These are phyloP conservation scores for Diplodia scrobiculata DNA, from an alignment of 2,329 filamentous ascomycete genomes.

Conservation along the genomic window DNA sequence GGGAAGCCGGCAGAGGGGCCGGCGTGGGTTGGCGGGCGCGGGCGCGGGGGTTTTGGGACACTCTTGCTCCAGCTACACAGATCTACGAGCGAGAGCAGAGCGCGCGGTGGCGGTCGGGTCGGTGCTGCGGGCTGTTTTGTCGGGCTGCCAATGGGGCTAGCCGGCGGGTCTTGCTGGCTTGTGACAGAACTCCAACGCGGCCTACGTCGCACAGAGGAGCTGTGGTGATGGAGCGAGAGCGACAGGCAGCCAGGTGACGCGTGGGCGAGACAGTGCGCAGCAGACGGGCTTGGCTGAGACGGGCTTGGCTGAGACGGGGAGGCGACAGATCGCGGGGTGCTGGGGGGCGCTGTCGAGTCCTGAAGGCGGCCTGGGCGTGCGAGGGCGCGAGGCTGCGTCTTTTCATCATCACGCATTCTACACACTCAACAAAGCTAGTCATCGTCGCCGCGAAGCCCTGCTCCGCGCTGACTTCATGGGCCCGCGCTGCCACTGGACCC, in stretches of 20 bases:
- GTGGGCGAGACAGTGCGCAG: slow-evolving; percentile 6
- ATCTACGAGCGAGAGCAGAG: slow-evolving; percentile 12
- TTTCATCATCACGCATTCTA: slow-evolving; percentile 21
- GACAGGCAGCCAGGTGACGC: neutral
- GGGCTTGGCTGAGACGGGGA: neutral
- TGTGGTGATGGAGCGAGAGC: neutral
- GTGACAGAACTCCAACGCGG: slow-evolving; percentile 14
- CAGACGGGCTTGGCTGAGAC: slow-evolving; percentile 5
- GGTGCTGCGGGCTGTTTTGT: neutral
- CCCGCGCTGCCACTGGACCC: slow-evolving; percentile 10
- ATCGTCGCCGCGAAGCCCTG: no score
- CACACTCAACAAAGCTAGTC: slow-evolving; percentile 14
- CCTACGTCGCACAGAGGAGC: neutral
- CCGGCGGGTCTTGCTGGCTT: neutral
- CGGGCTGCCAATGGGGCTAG: slow-evolving; percentile 16
- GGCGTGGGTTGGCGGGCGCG: slow-evolving; percentile 19
- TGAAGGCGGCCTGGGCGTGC: neutral
- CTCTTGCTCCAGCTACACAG: neutral
- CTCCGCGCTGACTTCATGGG: slow-evolving; percentile 3
- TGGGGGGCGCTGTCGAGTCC: neutral
- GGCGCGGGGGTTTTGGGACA: slow-evolving; percentile 1
- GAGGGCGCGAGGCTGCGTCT: slow-evolving; percentile 1
- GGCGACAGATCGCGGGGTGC: neutral
- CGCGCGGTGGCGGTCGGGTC: slow-evolving; percentile 1
- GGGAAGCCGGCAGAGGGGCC: slow-evolving; percentile 16